These are phyloP conservation scores for Giardia duodenalis DNA, from an alignment of 208 protist genomes.

Conservation along the genomic window DNA sequence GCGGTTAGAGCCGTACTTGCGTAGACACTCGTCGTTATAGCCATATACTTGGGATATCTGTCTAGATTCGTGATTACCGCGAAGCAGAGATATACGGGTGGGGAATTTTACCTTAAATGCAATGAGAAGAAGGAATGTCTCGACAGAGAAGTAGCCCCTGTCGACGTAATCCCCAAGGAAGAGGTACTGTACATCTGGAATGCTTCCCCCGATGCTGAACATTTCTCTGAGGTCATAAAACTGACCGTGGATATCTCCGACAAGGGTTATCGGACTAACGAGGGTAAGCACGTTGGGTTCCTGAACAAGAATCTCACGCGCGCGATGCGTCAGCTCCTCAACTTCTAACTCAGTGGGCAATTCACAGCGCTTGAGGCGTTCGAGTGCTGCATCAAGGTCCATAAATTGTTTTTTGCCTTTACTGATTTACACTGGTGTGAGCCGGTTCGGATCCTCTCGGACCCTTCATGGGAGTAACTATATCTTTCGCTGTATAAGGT, in stretches of 20 bases:
- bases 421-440: too few relatives aligned
- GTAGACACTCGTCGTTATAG: constrained; percentile 96
- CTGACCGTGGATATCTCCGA: constrained; percentile 62
- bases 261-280: constrained; percentile 22
- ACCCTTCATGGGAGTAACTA: background rate
- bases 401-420: background rate
- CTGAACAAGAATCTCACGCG: background rate
- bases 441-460: too few relatives aligned
- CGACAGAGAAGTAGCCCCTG: constrained; percentile 86
- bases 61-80: constrained; percentile 46
- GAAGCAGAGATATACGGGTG: constrained; percentile 54
- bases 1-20: constrained; percentile 94
- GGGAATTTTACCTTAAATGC: constrained; percentile 78
- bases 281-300: constrained; percentile 26
- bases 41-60: constrained; percentile 72
- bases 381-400: constrained; percentile 1
- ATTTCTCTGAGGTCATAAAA: constrained; percentile 87
- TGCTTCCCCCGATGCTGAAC: constrained; percentile 78
- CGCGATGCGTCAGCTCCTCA: background rate
- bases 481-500: background rate
- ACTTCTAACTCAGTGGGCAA: background rate
- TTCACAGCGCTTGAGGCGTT: background rate
- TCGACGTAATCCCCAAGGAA: constrained; percentile 87
- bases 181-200: constrained; percentile 82
- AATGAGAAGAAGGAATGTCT: constrained; percentile 86